Evolutionary conservation across 2,329 filamentous ascomycete species (phyloP).

Genomic region (Exophiala sp.): DNA sequence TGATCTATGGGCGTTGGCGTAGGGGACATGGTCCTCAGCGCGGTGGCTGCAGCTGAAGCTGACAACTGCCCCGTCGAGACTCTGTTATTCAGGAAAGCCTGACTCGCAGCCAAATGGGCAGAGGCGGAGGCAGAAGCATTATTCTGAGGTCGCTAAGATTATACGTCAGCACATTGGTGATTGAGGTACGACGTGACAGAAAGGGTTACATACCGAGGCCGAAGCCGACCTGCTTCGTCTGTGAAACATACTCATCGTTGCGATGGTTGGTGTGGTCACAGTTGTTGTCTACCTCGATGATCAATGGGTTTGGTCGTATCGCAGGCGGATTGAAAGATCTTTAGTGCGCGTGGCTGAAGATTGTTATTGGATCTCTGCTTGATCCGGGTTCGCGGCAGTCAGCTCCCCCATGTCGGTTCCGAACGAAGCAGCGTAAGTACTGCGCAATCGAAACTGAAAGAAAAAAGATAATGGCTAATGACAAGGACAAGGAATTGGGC

Average conservation of each 20-base stretch:
- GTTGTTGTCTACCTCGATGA: background rate
- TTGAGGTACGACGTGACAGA: conserved; percentile 1
- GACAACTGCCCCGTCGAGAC: conserved; percentile 66
- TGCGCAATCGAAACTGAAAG: too few species aligned
- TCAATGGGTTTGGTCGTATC: background rate
- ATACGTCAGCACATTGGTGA: conserved; percentile 16
- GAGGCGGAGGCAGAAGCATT: conserved; percentile 58
- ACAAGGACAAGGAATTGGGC: too few species aligned
- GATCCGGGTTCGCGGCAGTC: too few species aligned
- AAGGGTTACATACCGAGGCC: conserved; percentile 25
- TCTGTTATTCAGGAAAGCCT: conserved; percentile 71
- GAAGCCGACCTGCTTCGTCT: conserved; percentile 35
- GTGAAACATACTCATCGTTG: conserved; percentile 30
- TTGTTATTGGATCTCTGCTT: too few species aligned
- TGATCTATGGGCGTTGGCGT: conserved; percentile 76
- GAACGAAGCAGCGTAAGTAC: too few species aligned
- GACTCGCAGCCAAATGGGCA: conserved; percentile 74
- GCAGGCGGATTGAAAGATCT: too few species aligned
- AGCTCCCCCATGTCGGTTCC: too few species aligned
- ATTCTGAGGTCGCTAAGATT: conserved; percentile 54
- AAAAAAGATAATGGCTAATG: too few species aligned
- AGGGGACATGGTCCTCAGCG: conserved; percentile 71
- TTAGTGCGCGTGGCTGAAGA: too few species aligned
- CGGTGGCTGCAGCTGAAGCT: conserved; percentile 80
- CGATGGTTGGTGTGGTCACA: conserved; percentile 7